Evolutionary conservation across 345 rosid genomes (phyloP).

Genomic region (Crucihimalaya himalaica): DNA sequence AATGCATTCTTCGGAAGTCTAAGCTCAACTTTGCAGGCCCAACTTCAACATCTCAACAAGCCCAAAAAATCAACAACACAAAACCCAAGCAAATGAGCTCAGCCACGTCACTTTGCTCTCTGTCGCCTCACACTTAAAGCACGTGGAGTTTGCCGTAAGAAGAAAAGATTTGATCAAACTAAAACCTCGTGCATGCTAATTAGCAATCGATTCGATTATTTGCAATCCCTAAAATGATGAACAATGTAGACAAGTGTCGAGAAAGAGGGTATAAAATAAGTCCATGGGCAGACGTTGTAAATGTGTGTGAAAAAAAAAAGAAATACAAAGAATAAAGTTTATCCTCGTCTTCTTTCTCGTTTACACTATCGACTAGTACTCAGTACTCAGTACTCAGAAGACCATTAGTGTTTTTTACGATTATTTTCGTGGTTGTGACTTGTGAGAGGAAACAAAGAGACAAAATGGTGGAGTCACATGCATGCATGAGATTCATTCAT

Average conservation of each 20-base stretch:
- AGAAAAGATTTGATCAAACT: background rate
- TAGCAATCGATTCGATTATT: background rate
- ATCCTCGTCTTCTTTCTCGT: slow-evolving; percentile 6
- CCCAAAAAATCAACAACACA: background rate
- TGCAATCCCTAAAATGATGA: background rate
- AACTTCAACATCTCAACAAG: background rate
- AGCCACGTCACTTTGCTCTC: background rate
- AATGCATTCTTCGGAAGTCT: too few relatives aligned
- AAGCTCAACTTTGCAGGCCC: background rate
- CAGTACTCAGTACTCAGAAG: background rate
- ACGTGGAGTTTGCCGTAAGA: background rate
- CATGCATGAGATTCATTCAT: slow-evolving; percentile 32
- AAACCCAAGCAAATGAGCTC: background rate
- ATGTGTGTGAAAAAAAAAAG: background rate
- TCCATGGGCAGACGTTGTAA: background rate
- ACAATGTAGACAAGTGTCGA: background rate
- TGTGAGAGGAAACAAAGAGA: background rate
- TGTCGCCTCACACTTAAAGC: background rate
- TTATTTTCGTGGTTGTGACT: background rate
- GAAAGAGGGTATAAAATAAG: background rate
- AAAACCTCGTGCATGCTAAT: background rate
- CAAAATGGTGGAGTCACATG: slow-evolving; percentile 35
- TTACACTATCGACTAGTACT: background rate
- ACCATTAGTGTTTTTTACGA: background rate
- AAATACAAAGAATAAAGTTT: slow-evolving; percentile 3